These are phyloP conservation scores for Mycena filopes DNA, from an alignment of 768 basidiomycete species.

Conservation along the genomic window DNA sequence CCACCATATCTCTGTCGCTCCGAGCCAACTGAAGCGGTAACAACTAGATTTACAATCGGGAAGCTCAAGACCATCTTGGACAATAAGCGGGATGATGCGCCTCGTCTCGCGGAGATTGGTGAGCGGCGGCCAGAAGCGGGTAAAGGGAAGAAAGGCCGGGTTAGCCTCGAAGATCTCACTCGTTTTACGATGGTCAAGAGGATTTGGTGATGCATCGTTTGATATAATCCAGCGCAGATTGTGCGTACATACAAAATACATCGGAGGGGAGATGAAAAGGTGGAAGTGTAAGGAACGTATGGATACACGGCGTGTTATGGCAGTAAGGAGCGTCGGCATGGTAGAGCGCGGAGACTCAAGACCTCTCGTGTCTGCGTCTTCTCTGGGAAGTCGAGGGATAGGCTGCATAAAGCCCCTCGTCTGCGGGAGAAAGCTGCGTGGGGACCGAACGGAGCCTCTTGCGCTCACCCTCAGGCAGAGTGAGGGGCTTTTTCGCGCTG, in stretches of 20 bases:
- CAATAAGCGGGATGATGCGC: constrained; percentile 74
- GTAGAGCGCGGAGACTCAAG: neutral
- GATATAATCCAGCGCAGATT: constrained; percentile 7
- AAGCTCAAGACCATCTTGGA: constrained; percentile 80
- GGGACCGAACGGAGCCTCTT: constrained; percentile 23
- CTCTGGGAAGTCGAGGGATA: constrained; percentile 7
- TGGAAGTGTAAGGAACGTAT: constrained; percentile 20
- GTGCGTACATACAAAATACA: constrained; percentile 4
- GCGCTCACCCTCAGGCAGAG: constrained; percentile 16
- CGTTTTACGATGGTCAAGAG: constrained; percentile 97
- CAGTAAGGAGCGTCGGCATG: neutral
- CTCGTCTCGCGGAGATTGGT: constrained; percentile 76
- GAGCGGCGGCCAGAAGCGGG: constrained; percentile 58
- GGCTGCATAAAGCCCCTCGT: constrained; percentile 15
- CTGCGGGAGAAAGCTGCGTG: neutral
- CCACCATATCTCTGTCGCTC: constrained; percentile 9
- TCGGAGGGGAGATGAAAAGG: neutral
- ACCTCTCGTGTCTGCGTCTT: neutral
- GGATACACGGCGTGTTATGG: constrained; percentile 1
- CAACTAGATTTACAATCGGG: constrained; percentile 82
- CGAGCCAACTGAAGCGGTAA: constrained; percentile 6
- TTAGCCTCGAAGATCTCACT: constrained; percentile 89
- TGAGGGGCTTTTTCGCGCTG: neutral
- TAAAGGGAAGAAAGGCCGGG: constrained; percentile 64
- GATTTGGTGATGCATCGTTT: constrained; percentile 68